Percentiles rank a stretch among this genome's conserved stretches.
These are phyloP conservation scores for Lathyrus oleraceus DNA, from an alignment of 306 rosid species.

Conservation along the genomic window DNA sequence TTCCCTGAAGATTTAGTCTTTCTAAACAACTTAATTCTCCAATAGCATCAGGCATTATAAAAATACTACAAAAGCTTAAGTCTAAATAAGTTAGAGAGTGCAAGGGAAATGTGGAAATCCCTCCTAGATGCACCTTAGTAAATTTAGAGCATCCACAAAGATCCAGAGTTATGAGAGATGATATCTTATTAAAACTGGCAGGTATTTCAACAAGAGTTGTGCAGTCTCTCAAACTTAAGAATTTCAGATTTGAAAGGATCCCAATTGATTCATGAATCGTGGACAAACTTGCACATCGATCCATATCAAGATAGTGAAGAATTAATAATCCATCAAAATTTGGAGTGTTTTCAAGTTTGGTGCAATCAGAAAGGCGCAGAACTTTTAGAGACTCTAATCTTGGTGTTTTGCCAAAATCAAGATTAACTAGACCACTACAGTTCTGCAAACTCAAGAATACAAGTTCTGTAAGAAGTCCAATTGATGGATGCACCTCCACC, in stretches of 20 bases:
- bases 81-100: background rate
- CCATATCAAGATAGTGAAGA: background rate
- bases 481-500: background rate
- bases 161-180: background rate
- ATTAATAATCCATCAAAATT: background rate
- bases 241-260: background rate
- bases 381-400: background rate
- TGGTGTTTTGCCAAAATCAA: background rate
- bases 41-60: background rate
- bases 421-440: background rate
- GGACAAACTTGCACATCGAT: background rate
- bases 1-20: slow-evolving; percentile 18
- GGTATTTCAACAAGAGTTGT: background rate
- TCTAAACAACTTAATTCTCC: background rate
- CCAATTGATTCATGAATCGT: background rate
- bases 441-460: slow-evolving; percentile 4
- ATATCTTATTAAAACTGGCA: background rate
- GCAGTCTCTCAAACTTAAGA: slow-evolving; percentile 14
- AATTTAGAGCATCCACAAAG: background rate
- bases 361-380: background rate
- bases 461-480: background rate
- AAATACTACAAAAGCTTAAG: background rate
- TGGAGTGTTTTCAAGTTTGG: background rate
- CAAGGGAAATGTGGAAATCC: background rate
- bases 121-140: background rate